Conservation (phyloP, 2,329 filamentous ascomycete species). For the Verticillium dahliae region DNA sequence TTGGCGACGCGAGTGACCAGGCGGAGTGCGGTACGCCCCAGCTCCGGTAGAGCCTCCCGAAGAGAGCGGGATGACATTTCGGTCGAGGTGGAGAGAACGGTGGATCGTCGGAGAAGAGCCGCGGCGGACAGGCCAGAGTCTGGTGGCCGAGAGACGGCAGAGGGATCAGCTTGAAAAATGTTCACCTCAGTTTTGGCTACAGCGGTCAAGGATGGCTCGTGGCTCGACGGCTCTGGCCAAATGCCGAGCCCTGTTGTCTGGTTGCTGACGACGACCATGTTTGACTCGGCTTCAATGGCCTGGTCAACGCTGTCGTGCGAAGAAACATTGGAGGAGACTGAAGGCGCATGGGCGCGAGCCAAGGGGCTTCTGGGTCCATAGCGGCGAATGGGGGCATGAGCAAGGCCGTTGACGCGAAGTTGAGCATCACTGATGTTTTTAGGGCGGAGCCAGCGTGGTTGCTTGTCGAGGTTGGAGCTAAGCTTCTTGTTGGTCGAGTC, state of each 20-base stretch:
- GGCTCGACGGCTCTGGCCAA: slow-evolving; percentile 5
- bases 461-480: slow-evolving; percentile 49
- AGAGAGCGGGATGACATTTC: slow-evolving; percentile 29
- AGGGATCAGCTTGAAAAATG: neutral
- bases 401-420: slow-evolving; percentile 38
- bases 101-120: slow-evolving; percentile 23
- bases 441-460: slow-evolving; percentile 51
- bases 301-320: neutral
- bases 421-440: slow-evolving; percentile 43
- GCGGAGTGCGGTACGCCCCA: slow-evolving; percentile 24
- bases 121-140: slow-evolving; percentile 1
- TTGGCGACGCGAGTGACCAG: slow-evolving; percentile 32
- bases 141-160: neutral
- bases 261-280: neutral
- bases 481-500: slow-evolving; percentile 55
- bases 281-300: slow-evolving; percentile 8
- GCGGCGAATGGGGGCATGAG: slow-evolving; percentile 28
- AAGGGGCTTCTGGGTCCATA: slow-evolving; percentile 4
- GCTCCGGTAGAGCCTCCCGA: slow-evolving; percentile 23
- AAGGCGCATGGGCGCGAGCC: slow-evolving; percentile 2
- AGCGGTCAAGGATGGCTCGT: slow-evolving; percentile 4
- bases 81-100: slow-evolving; percentile 30
- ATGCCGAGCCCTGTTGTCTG: slow-evolving; percentile 1
- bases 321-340: slow-evolving; percentile 3
- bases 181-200: neutral